Conservation (phyloP, 2,329 filamentous ascomycete genomes). For the Pseudogymnoascus sp. region DNA sequence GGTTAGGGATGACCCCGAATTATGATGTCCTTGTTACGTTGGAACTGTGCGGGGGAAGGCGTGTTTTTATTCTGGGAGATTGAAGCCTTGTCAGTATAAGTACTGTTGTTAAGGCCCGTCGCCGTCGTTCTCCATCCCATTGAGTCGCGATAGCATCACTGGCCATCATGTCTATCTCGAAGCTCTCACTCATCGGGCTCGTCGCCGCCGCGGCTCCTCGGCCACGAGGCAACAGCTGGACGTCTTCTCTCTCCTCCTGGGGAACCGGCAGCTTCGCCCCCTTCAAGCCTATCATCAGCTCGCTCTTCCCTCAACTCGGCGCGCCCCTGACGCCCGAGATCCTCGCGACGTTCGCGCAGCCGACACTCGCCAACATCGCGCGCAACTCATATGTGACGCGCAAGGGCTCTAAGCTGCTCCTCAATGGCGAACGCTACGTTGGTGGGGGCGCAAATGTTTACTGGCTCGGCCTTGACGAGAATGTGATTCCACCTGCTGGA, state of each 20-base stretch:
- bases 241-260: constrained; percentile 74
- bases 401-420: constrained; percentile 31
- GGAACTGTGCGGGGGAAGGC: neutral
- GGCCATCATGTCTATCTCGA: constrained; percentile 43
- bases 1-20: neutral
- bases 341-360: constrained; percentile 16
- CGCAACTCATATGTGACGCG: constrained; percentile 29
- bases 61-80: constrained; percentile 3
- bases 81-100: constrained; percentile 1
- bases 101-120: neutral
- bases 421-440: constrained; percentile 37
- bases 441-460: constrained; percentile 44
- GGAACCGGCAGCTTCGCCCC: constrained; percentile 93
- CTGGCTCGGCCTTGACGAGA: constrained; percentile 46
- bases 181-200: constrained; percentile 31
- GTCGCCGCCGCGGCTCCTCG: constrained; percentile 52
- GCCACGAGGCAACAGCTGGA: constrained; percentile 95
- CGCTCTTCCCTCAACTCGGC: constrained; percentile 13
- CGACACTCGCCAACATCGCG: constrained; percentile 16
- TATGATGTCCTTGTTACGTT: constrained; percentile 3
- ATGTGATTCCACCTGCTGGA: constrained; percentile 38
- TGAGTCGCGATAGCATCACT: constrained; percentile 37
- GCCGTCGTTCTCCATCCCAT: neutral
- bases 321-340: constrained; percentile 20
- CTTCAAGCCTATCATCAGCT: constrained; percentile 59